Conservation (phyloP, 2,329 filamentous ascomycete species). For the Curvularia eragrostidis region DNA sequence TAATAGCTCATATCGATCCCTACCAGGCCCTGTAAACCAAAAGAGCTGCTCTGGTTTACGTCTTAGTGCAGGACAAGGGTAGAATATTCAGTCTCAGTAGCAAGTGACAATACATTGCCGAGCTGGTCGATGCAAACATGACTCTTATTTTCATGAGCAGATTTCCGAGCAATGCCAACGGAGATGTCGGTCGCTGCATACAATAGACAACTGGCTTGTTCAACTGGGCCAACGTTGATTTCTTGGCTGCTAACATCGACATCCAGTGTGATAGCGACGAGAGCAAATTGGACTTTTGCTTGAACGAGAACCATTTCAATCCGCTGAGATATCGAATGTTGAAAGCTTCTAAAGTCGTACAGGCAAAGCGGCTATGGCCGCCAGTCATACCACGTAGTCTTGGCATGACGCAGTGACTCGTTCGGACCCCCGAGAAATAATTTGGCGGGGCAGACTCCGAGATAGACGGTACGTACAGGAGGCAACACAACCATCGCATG, state of each 20-base stretch:
- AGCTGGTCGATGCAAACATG: too few species aligned
- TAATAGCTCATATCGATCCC: neutral
- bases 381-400: neutral
- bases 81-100: neutral
- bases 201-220: too few species aligned
- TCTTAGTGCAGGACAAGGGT: neutral
- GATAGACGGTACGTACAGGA: neutral
- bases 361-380: neutral
- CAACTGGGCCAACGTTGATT: too few species aligned
- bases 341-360: neutral
- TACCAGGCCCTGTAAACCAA: neutral
- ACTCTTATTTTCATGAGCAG: too few species aligned
- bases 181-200: too few species aligned
- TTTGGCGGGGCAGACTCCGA: conserved; percentile 8
- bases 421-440: conserved; percentile 16
- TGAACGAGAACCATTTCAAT: neutral
- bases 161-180: too few species aligned
- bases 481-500: conserved; percentile 1
- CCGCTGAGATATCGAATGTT: neutral
- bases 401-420: conserved; percentile 17
- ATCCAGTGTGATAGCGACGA: too few species aligned
- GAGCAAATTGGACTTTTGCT: neutral
- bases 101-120: too few species aligned
- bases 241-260: too few species aligned
- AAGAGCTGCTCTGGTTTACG: neutral